Percentiles rank a stretch among this genome's conserved stretches.
Conservation (phyloP, 2,329 filamentous ascomycete species). For the Colletotrichum lini region DNA sequence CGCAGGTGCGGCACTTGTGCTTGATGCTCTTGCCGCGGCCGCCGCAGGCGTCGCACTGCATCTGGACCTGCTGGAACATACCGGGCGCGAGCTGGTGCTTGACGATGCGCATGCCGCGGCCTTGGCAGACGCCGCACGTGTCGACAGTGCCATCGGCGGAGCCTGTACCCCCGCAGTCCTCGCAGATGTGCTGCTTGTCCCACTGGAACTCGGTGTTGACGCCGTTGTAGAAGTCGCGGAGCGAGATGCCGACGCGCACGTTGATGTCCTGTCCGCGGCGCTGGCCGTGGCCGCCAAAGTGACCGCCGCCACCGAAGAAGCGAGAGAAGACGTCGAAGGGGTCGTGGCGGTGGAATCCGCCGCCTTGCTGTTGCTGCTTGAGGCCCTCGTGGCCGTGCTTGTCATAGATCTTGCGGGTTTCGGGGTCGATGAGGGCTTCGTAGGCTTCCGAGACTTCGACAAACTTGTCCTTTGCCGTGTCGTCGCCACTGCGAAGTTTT, state of each 20-base stretch:
- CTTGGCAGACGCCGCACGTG: constrained; percentile 81
- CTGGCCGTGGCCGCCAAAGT: constrained; percentile 83
- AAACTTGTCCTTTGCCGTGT: constrained; percentile 89
- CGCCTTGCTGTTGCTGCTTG: constrained; percentile 81
- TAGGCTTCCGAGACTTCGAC: constrained; percentile 96
- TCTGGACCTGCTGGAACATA: constrained; percentile 99
- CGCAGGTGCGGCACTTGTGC: constrained; percentile 86
- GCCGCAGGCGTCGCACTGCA: constrained; percentile 87
- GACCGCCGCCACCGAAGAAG: constrained; percentile 94
- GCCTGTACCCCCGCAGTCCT: constrained; percentile 89
- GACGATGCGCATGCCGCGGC: constrained; percentile 86
- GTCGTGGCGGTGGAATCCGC: constrained; percentile 77
- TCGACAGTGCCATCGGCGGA: constrained; percentile 87
- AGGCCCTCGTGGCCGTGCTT: constrained; percentile 93
- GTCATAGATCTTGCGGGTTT: constrained; percentile 92
- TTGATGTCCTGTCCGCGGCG: constrained; percentile 91
- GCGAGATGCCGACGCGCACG: constrained; percentile 82
- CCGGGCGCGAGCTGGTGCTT: constrained; percentile 95
- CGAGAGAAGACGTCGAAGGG: constrained; percentile 96
- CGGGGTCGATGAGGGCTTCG: constrained; percentile 85
- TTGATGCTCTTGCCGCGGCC: constrained; percentile 91
- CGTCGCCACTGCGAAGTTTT: constrained; percentile 73
- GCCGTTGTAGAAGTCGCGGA: constrained; percentile 95
- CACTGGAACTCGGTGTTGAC: constrained; percentile 88
- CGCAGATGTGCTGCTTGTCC: constrained; percentile 96